Percentiles rank a stretch among this genome's conserved stretches.
phyloP scores from a whole-genome alignment of 140 eudicot species.

The Ambrosia hybrid region DNA sequence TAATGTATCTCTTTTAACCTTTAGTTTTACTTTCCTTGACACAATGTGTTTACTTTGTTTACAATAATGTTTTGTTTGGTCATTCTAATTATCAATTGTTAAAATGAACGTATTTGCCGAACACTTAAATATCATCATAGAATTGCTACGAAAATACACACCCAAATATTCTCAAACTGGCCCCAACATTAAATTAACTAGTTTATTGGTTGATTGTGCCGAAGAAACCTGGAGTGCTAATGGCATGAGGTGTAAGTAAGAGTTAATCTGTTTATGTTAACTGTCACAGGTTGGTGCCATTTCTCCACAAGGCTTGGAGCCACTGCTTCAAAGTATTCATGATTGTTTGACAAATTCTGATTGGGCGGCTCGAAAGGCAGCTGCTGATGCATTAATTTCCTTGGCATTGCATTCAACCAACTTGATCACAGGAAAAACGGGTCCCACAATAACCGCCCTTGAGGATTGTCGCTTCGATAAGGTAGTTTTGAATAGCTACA shows the following conservation, averaged over 20 bases:
- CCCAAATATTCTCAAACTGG: no score
- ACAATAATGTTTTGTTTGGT: not conserved
- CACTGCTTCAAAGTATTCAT: slow-evolving; percentile 81
- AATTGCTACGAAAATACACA: not conserved
- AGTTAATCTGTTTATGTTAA: slow-evolving; percentile 12
- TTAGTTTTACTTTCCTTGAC: not conserved
- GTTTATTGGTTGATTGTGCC: not conserved
- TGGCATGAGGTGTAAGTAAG: slow-evolving; percentile 15
- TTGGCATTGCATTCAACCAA: slow-evolving; percentile 66
- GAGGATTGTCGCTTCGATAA: slow-evolving; percentile 91
- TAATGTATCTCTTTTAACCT: not conserved
- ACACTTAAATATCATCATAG: not conserved
- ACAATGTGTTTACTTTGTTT: not conserved
- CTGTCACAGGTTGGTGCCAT: slow-evolving; percentile 84
- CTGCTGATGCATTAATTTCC: slow-evolving; percentile 77
- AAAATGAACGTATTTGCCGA: not conserved
- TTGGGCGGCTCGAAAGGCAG: slow-evolving; percentile 98
- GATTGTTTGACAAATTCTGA: slow-evolving; percentile 80
- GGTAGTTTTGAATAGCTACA: slow-evolving; percentile 35
- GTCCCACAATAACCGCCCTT: slow-evolving; percentile 66
- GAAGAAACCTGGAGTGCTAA: slow-evolving; percentile 15
- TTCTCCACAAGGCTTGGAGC: slow-evolving; percentile 75
- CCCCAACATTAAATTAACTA: no score
- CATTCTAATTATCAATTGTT: not conserved
- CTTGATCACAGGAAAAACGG: slow-evolving; percentile 50